Evolutionary conservation across 257 asterid species (phyloP), one percentile per base, ranked within the genome.

Genomic region (Verbena officinalis): DNA sequence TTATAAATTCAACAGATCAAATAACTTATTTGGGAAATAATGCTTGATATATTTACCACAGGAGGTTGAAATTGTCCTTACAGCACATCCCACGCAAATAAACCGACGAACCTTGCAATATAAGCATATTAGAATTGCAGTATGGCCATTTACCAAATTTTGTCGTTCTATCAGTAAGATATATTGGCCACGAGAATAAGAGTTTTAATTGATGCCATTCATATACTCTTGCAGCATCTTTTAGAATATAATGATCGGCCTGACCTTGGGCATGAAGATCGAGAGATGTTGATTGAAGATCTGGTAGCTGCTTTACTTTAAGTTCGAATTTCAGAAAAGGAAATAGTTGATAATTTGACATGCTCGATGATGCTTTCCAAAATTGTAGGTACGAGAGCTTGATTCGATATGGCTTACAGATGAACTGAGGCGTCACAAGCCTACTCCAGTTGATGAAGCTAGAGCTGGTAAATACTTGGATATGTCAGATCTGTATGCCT

Each of bases 361-460:
- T 12, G 43, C 16, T 24, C 51, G 49, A 19, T 39, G 48, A 77
- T 24, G 14, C 49, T 63, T 72, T 71, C 48, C 58, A 31, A 46
- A 55, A 22, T 68, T 62, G 42, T 61, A 92, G 98, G 90, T 81
- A 68, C 78, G 99, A 83, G 97, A 93, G 88, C 87, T 93, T 70
- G 81, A 90, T 78, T 84, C 99, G 23, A 82, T 93, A 69, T 93
- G 99, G 99, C 97, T 87, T 80, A 93, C 99, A 3, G 99, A 93
- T 78, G 99, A 93, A 81, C 89, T 93, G 42, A 86, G 97, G 78
- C 94, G 99, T 62, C 99, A 93, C 76, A 87, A 80, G 71, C 99
- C 99, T 67, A 93, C 98, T 62, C 96, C 99, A 36, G 97, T 93
- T 54, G 99, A 93, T 77, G 99, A 93, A 86, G 99, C 99, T 51